Conservation (phyloP, 2,329 filamentous ascomycete genomes). For the Aspergillus fumigatus region DNA sequence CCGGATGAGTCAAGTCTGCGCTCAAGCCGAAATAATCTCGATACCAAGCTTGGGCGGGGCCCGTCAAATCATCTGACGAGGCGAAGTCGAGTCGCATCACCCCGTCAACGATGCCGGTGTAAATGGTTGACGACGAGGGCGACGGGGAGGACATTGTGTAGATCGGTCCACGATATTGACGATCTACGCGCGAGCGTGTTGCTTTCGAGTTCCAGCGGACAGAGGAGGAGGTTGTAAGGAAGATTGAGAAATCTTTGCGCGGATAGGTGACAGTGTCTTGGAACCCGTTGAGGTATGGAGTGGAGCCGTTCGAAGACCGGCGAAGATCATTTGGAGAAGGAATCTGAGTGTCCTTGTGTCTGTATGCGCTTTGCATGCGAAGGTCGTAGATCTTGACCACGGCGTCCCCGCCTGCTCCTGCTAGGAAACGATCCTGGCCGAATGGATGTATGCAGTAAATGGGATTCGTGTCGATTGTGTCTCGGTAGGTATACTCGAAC, state of each 20-base stretch:
- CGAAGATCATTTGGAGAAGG: neutral
- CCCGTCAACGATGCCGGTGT: slow-evolving; percentile 40
- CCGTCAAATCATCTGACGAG: slow-evolving; percentile 39
- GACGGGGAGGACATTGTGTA: slow-evolving; percentile 44
- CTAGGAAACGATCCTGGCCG: slow-evolving; percentile 53
- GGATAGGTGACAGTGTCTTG: slow-evolving; percentile 6
- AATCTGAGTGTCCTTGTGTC: slow-evolving; percentile 24
- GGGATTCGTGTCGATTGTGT: slow-evolving; percentile 54
- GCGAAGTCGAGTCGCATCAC: slow-evolving; percentile 42
- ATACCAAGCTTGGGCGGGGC: slow-evolving; percentile 30
- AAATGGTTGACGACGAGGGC: slow-evolving; percentile 42
- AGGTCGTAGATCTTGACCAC: slow-evolving; percentile 61
- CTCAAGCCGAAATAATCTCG: slow-evolving; percentile 27
- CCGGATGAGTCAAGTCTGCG: slow-evolving; percentile 12
- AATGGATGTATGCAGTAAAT: slow-evolving; percentile 57
- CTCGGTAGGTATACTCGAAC: slow-evolving; percentile 48
- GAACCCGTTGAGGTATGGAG: slow-evolving; percentile 1
- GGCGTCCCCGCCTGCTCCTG: slow-evolving; percentile 53
- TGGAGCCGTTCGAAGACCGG: neutral
- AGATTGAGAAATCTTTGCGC: slow-evolving; percentile 40
- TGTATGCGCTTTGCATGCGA: slow-evolving; percentile 43
- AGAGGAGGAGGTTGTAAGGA: slow-evolving; percentile 32
- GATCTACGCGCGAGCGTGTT: slow-evolving; percentile 13
- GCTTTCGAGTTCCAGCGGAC: slow-evolving; percentile 6
- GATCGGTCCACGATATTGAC: slow-evolving; percentile 40